Conservation (phyloP, 306 rosid species). For the Arachis hypogaea region DNA sequence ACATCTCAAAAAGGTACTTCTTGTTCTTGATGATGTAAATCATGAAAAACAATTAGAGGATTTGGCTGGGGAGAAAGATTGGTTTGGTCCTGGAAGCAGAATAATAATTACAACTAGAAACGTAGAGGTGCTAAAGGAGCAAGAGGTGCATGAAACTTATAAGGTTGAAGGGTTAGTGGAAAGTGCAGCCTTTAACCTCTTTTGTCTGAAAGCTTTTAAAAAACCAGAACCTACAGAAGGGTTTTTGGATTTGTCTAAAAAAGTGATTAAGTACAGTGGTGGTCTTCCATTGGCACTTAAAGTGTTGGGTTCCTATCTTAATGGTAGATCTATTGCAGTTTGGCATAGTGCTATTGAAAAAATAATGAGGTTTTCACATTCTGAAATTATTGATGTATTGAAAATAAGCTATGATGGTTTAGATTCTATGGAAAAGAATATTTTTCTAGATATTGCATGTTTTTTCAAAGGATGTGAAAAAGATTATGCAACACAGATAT, state of each 20-base stretch:
- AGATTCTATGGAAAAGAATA: background rate
- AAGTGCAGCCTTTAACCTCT: background rate
- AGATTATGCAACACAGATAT: background rate
- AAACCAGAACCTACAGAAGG: background rate
- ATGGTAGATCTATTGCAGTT: background rate
- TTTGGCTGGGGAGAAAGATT: background rate
- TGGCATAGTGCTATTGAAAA: background rate
- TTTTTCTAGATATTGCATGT: background rate
- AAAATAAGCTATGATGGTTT: background rate
- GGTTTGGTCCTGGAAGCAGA: background rate
- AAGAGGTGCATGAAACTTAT: background rate
- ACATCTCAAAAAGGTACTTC: background rate
- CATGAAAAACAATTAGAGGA: background rate
- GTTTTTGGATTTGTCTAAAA: background rate
- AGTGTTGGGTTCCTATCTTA: background rate
- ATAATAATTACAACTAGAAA: constrained; percentile 6
- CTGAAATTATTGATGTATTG: background rate
- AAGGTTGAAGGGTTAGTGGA: background rate
- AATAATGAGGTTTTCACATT: background rate
- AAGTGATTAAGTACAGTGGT: background rate
- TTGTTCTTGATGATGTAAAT: constrained; percentile 15
- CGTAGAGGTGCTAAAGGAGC: background rate
- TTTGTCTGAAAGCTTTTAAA: background rate
- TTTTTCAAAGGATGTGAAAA: background rate
- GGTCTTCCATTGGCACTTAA: constrained; percentile 19